Evolutionary conservation across 768 basidiomycete genomes (phyloP).

Genomic region (Crepidotus variabilis): DNA sequence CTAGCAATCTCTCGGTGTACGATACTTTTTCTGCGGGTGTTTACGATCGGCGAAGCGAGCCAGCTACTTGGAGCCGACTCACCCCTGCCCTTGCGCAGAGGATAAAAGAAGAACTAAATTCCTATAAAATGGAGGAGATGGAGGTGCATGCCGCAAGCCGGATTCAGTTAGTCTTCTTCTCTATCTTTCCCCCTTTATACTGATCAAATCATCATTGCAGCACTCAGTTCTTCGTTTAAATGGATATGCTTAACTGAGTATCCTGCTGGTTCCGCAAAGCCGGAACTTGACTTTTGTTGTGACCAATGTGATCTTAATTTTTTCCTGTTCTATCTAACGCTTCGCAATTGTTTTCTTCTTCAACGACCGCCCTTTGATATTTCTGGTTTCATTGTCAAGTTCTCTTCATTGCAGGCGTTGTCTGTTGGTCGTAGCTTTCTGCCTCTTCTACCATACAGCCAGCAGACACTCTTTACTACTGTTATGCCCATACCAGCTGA

Average conservation of each 20-base stretch:
- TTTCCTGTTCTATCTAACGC: constrained; percentile 3
- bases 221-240: constrained; percentile 87
- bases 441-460: not conserved
- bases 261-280: constrained; percentile 1
- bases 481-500: not conserved
- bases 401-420: not conserved
- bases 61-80: constrained; percentile 93
- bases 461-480: not conserved
- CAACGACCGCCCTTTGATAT: not conserved
- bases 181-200: constrained; percentile 3
- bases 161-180: constrained; percentile 64
- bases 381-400: not conserved
- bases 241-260: constrained; percentile 6
- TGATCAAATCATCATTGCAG: constrained; percentile 29
- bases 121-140: constrained; percentile 99
- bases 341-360: not conserved
- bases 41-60: constrained; percentile 94
- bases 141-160: constrained; percentile 93
- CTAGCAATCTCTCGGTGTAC: constrained; percentile 89
- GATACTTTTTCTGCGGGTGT: constrained; percentile 91
- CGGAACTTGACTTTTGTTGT: not conserved
- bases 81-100: constrained; percentile 93
- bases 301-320: not conserved
- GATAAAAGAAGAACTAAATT: constrained; percentile 98
- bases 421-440: not conserved